Base-by-base conservation (phyloP, 371 early-diverging fungal genomes). In the Mucor indicus region DNA sequence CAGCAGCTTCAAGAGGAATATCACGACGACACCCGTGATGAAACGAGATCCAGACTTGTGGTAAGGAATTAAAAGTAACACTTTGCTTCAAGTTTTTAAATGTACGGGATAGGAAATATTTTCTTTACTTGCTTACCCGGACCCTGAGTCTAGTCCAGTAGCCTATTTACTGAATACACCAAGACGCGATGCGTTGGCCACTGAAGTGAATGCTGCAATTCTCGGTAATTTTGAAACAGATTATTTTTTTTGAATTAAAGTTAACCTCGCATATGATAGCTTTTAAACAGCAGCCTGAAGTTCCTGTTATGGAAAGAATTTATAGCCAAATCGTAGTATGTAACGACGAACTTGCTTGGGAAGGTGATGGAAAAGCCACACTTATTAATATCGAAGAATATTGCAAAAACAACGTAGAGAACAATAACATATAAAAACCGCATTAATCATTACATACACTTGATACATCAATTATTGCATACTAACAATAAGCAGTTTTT, bases 121-220 rank as follows among this genome's bases (percentile, higher is more conserved):
- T 56, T 83, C 92, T 17, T 66, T 94, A 25, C 55, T 92, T 25
- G 94, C 94, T 2, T 93, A 96, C 52, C 58, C 77, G 3, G 82
- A 90, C 32, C 82, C 83, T 7, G 50, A 53, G 12, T 48, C 62
- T 25, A 80, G 81, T 53, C 77, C 84, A 21, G 67, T 83, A 8
- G 60, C 79, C 0, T 71, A 77, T 44, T 58, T 88, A 38, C 51
- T 91, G 27, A 70, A 75, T 44, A 16, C 41, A 2, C 47, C 57
- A 1, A 43, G 51, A 21, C 53, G 66, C 13, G 60, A 66, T 47
- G 38, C 75, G 7, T 68, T 90, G 25, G 91, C 90, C 11, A 77
- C 78, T 25, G 67, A 78, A 7, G 73, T 91, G 5, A 91, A 91
- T 55, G 62, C 72, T 35, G 89, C 89, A 10, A 86, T 93, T 38